Base-by-base conservation (phyloP, 768 basidiomycete species). In the Rossbeevera mucosa region DNA sequence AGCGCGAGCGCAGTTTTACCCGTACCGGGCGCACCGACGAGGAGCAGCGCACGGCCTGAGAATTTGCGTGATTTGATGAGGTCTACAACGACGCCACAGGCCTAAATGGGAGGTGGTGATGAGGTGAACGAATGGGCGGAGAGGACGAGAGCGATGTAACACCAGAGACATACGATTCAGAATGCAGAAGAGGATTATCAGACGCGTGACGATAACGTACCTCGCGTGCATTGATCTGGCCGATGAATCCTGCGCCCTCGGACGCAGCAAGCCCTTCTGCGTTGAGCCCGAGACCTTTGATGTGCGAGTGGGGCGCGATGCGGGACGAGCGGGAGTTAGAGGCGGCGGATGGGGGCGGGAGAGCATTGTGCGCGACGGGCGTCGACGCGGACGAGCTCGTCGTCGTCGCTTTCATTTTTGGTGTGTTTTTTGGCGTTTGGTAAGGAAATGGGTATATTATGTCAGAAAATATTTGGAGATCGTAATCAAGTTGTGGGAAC, bases 1-100 rank as follows among this genome's bases (percentile, higher is more conserved):
- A 98, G 71, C 2, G 96, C 94, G 24, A 98, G 81, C 0, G 96
- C 96, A 0, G 96, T 99, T 74, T 99, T 99, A 11, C 96, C 95
- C 3, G 96, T 99, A 14, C 96, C 94, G 1, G 96, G 96, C 20
- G 92, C 92, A 50, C 96, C 96, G 22, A 91, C 95, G 31, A 98
- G 81, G 38, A 98, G 72, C 36, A 98, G 75, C 0, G 94, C 94
- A 52, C 94, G 82, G 21, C 96, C 96, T 24, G 92, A 91, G 74
- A 96, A 96, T 67, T 89, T 91, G 65, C 90, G 85, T 54, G 88
- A 88, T 68, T 91, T 91, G 62, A 95, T 82, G 43, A 94, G 85
- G 57, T 93, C 88, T 24, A 93, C 88, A 22, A 90, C 82, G 25
- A 95, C 86, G 13, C 92, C 91, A 59, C 94, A 96, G 21, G 91